Evolutionary conservation across 208 protist genomes (phyloP), one percentile per base, ranked within the genome.

Genomic region (Acanthamoeba rhysodes): DNA sequence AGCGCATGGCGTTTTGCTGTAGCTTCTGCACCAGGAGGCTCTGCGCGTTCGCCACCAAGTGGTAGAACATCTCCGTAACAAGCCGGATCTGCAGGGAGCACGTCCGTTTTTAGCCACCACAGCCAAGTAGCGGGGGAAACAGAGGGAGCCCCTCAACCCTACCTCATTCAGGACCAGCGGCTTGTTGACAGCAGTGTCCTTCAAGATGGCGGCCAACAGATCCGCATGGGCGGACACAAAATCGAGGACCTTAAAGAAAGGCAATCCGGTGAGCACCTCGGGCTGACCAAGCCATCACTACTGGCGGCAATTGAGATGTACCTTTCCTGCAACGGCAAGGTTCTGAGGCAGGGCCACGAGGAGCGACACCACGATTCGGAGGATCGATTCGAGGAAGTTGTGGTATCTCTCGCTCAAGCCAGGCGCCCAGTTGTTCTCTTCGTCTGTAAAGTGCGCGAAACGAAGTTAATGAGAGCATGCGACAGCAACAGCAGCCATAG

Each of bases 261-360:
- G 50, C 18, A 3, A 14, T 29, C 27, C 6, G 27, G 45, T 37
- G 22, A 48, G 16, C 22, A 48, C 48, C 48, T 53, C 48, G 12
- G 32, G 41, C 48, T 27, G 78, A 87, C 8, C 32, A 34, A 87
- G 14, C 16, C 0, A 87, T 27, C 20, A 87, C 18, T 22, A 87
- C 18, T 7, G 78, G 45, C 18, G 74, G 57, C 64, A 72, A 45
- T 24, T 29, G 27, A 90, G 16, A 37, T 2, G 27, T 64, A 94
- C 91, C 70, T 95, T 95, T 14, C 55, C 53, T 6, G 59, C 50
- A 9, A 95, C 91, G 48, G 41, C 91, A 10, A 72, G 32, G 59
- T 95, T 95, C n/a, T 70, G 91, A n/a, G 91, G 91, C 37, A 95
- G 55, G 29, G 91, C 68, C 70, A 95, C 91, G 29, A 95, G 91